A percentile compares a stretch with the other conserved stretches of the same genome.
phyloP scores from a whole-genome alignment of 2,329 filamentous ascomycete species.

The Escovopsis sp. region DNA sequence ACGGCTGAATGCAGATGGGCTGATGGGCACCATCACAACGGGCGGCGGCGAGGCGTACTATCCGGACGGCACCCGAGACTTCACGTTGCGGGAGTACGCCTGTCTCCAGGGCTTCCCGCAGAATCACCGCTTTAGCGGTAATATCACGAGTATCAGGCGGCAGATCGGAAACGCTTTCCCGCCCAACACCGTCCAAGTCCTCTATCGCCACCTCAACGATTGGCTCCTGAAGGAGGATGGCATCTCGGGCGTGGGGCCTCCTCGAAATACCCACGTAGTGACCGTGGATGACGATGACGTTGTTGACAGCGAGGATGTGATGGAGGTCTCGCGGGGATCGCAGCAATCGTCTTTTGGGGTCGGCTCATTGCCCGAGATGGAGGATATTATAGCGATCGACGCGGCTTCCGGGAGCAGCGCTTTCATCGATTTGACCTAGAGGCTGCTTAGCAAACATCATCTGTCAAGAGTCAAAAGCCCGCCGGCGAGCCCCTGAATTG shows the following conservation, averaged over 20 bases:
- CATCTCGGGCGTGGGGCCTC: slow-evolving; percentile 10
- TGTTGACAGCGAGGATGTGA: slow-evolving; percentile 1
- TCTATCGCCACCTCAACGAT: slow-evolving; percentile 33
- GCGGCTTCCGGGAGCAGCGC: neutral
- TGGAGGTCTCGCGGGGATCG: neutral
- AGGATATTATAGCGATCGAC: slow-evolving; percentile 7
- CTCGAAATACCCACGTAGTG: slow-evolving; percentile 9
- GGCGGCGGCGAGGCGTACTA: slow-evolving; percentile 49
- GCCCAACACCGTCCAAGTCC: slow-evolving; percentile 35
- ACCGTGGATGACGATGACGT: slow-evolving; percentile 13
- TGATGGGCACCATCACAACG: slow-evolving; percentile 49
- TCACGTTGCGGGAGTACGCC: slow-evolving; percentile 55
- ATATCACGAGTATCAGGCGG: slow-evolving; percentile 28
- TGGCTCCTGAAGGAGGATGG: slow-evolving; percentile 32
- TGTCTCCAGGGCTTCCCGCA: slow-evolving; percentile 54
- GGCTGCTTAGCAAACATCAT: neutral
- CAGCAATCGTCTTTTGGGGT: slow-evolving; percentile 3
- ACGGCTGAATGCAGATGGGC: slow-evolving; percentile 31
- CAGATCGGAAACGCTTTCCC: slow-evolving; percentile 76
- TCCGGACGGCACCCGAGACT: slow-evolving; percentile 45
- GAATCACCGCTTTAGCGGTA: slow-evolving; percentile 40
- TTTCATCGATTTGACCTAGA: neutral
- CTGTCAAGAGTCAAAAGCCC: too few species aligned
- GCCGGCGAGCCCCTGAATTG: too few species aligned
- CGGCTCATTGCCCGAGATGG: slow-evolving; percentile 12